Conservation (phyloP, 345 rosid genomes). For the Brassica nigra region DNA sequence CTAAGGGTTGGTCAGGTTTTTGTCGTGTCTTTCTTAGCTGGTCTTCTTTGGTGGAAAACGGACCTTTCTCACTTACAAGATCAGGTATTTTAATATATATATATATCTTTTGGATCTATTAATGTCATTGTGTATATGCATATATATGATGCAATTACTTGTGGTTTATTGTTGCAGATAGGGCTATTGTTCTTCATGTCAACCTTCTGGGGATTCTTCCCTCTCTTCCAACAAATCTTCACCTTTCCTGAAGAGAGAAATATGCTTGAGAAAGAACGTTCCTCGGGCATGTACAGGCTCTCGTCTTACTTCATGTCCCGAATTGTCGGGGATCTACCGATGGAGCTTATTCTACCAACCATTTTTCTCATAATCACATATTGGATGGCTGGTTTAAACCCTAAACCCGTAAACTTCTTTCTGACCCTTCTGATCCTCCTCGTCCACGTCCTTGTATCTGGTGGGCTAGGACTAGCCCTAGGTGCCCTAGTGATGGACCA, state of each 20-base stretch:
- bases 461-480: conserved; percentile 83
- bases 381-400: conserved; percentile 72
- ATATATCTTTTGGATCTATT: background rate
- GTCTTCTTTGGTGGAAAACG: conserved; percentile 88
- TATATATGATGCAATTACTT: background rate
- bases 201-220: conserved; percentile 70
- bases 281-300: conserved; percentile 80
- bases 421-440: conserved; percentile 52
- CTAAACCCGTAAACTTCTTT: conserved; percentile 43
- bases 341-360: conserved; percentile 71
- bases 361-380: conserved; percentile 59
- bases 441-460: conserved; percentile 81
- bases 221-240: conserved; percentile 74
- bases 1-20: conserved; percentile 68
- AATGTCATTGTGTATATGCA: background rate
- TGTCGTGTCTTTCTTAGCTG: conserved; percentile 73
- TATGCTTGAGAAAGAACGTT: conserved; percentile 85
- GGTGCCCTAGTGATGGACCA: conserved; percentile 91
- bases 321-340: conserved; percentile 61
- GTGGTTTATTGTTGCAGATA: conserved; percentile 49
- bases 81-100: conserved; percentile 46
- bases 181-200: conserved; percentile 71
- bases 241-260: conserved; percentile 77
- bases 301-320: conserved; percentile 83
- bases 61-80: conserved; percentile 55